Percentiles rank a stretch among this genome's conserved stretches.
Evolutionary conservation across 1,284 basidiomycete species (phyloP).

Genomic region (Puccinia polysora): DNA sequence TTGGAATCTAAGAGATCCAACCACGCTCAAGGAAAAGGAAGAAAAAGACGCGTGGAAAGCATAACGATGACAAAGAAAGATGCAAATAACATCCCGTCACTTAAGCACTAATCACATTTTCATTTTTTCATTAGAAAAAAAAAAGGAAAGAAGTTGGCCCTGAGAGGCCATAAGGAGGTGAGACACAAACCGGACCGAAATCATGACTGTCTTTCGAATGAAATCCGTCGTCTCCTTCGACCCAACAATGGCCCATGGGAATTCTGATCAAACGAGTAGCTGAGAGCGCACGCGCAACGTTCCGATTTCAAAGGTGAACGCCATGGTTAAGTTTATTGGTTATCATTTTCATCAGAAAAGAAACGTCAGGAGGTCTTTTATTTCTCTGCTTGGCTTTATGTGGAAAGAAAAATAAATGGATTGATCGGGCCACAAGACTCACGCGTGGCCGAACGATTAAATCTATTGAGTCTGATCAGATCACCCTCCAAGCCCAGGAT

Average conservation of each 20-base stretch:
- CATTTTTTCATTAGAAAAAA: slow-evolving; percentile 51
- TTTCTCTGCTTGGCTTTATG: too few relatives aligned
- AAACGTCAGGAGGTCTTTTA: too few relatives aligned
- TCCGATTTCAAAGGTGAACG: too few relatives aligned
- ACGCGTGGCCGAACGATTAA: too few relatives aligned
- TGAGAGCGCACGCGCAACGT: too few relatives aligned
- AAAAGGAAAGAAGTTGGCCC: slow-evolving; percentile 54
- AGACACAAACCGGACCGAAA: slow-evolving; percentile 57
- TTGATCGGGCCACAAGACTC: too few relatives aligned
- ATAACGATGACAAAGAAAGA: neutral
- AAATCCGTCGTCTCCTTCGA: slow-evolving; percentile 59
- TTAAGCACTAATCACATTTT: neutral
- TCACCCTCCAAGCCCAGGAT: slow-evolving; percentile 59
- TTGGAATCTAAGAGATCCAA: neutral
- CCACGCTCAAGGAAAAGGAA: neutral
- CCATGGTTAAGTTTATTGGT: too few relatives aligned
- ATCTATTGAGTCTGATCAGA: slow-evolving; percentile 55
- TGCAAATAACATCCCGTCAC: neutral
- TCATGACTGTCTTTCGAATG: slow-evolving; percentile 56
- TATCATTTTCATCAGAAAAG: too few relatives aligned
- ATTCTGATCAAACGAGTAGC: slow-evolving; percentile 15
- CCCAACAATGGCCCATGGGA: slow-evolving; percentile 55
- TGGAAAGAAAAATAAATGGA: too few relatives aligned
- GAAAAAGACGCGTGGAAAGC: neutral
- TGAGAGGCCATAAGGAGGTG: neutral